These are phyloP conservation scores for Xylaria sp. DNA, from an alignment of 2,329 filamentous ascomycete genomes.

Conservation along the genomic window DNA sequence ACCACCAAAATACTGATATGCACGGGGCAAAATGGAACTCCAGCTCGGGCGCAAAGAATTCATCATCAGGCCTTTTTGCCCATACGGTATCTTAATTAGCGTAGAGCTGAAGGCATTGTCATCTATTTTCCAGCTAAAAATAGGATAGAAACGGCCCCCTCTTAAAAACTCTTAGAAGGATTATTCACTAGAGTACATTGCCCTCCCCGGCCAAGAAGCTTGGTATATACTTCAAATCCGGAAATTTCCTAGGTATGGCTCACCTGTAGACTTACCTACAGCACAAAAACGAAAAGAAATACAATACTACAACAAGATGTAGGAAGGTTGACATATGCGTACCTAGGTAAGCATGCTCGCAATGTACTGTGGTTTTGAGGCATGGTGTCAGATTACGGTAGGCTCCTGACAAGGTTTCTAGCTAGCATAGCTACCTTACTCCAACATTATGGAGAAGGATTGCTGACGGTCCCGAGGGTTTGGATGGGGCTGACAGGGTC, in stretches of 20 bases:
- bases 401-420: neutral
- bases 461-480: conserved; percentile 36
- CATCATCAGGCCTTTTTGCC: neutral
- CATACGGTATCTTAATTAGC: neutral
- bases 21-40: neutral
- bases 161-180: neutral
- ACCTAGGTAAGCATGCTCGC: neutral
- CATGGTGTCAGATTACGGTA: conserved; percentile 11
- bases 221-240: neutral
- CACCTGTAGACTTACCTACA: neutral
- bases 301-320: too few relatives aligned
- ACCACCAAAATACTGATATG: neutral
- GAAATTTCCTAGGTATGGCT: neutral
- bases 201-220: neutral
- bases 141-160: neutral
- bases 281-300: neutral
- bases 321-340: neutral
- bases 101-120: neutral
- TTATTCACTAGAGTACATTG: neutral
- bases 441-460: neutral
- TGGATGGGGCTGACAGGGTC: conserved; percentile 34
- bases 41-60: neutral
- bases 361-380: neutral
- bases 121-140: neutral
- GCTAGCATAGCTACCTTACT: neutral